Evolutionary conservation across 2,329 filamentous ascomycete genomes (phyloP), one percentile per base, ranked within the genome.

Genomic region (Cercospora canescens): DNA sequence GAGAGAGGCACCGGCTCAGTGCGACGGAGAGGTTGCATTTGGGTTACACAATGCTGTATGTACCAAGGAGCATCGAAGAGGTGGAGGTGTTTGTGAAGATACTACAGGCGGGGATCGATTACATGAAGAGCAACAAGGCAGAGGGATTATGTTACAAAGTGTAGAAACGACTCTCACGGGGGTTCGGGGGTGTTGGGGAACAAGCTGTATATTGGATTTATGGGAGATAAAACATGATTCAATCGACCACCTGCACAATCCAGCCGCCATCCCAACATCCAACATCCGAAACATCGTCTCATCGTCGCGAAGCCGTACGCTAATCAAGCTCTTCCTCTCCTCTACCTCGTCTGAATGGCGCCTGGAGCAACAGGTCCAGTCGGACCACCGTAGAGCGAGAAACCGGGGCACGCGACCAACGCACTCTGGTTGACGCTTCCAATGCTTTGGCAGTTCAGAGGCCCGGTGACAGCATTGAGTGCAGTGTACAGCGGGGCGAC

Each of bases 381-480:
- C 5, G 74, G 74, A 1, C 74, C 74, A 32, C 74, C 74, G 45
- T 76, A 76, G 14, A 74, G 57, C 9, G 66, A 67, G 64, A 75
- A 72, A 7, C 73, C 73, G 11, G 74, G 74, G 65, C 74, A 76
- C 18, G 64, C 62, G 6, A 70, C 60, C 12, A 76, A 41, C 12
- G 74, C 72, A 18, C 64, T 69, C 55, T 67, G 64, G 62, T 75
- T 75, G 9, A 75, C 68, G n/a, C 52, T 63, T 1, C 69, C 67
- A 58, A 76, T 76, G 18, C 54, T 24, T 7, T 62, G 58, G 58
- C 73, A 75, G 41, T 71, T 69, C 62, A 72, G 52, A 9, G 55
- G 34, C 5, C 56, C 34, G 7, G 70, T 67, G 14, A 67, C 26
- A 21, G 41, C 56, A 14, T 66, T 60, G 2, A 75, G 56, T 41